A percentile compares a stretch with the other conserved stretches of the same genome.
phyloP scores from a whole-genome alignment of 208 protist genomes.

The Crithidia thermophila region DNA sequence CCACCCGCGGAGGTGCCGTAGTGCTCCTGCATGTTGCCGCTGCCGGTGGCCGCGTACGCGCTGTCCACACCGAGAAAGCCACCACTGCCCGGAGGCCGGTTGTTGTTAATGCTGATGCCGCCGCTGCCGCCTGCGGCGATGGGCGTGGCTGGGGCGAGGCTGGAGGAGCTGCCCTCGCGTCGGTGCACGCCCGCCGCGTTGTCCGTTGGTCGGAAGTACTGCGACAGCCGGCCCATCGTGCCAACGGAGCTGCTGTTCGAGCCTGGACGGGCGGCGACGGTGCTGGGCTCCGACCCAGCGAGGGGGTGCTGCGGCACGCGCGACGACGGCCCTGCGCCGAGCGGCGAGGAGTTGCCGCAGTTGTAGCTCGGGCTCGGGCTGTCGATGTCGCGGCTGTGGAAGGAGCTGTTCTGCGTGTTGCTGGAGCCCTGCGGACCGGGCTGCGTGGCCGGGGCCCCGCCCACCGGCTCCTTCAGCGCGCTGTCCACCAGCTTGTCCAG shows the following conservation, averaged over 20 bases:
- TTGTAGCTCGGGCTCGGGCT: not conserved
- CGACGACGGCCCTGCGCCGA: slow-evolving; percentile 10
- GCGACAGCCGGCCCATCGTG: slow-evolving; percentile 23
- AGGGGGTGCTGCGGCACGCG: slow-evolving; percentile 24
- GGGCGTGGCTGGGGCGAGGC: slow-evolving; percentile 1
- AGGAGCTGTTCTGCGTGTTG: slow-evolving; percentile 9
- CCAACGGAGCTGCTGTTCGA: slow-evolving; percentile 17
- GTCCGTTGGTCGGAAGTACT: slow-evolving; percentile 33
- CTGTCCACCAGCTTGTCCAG: slow-evolving; percentile 79
- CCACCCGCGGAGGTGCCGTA: slow-evolving; percentile 8
- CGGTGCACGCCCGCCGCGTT: slow-evolving; percentile 13
- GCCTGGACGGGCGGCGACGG: slow-evolving; percentile 34
- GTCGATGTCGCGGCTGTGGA: slow-evolving; percentile 19
- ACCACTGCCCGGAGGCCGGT: no score
- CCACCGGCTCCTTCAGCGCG: slow-evolving; percentile 58
- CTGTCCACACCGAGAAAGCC: slow-evolving; percentile 19
- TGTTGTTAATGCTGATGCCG: no score
- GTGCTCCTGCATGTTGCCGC: slow-evolving; percentile 15
- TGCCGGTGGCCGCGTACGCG: slow-evolving; percentile 14
- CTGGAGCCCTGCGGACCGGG: not conserved
- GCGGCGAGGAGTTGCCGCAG: slow-evolving; percentile 14
- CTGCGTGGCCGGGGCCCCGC: not conserved
- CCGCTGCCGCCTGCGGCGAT: not conserved
- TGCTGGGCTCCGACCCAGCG: slow-evolving; percentile 25
- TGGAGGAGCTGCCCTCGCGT: slow-evolving; percentile 11